Percentiles rank a stretch among this genome's conserved stretches.
These are phyloP conservation scores for Fusarium sarcochroum DNA, from an alignment of 2,329 filamentous ascomycete genomes.

Conservation along the genomic window DNA sequence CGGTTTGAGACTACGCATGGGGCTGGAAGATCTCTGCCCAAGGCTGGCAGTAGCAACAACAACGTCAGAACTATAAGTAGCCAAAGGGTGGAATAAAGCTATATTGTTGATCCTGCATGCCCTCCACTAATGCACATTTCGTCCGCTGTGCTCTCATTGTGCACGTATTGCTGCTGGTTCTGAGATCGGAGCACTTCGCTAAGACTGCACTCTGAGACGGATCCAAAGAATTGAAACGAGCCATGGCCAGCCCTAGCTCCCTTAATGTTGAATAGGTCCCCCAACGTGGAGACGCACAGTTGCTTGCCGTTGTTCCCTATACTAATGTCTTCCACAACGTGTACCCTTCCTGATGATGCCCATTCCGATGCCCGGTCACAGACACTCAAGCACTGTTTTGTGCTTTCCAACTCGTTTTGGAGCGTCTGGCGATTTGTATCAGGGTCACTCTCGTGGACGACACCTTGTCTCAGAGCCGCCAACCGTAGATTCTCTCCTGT, in stretches of 20 bases:
- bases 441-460: neutral
- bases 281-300: conserved; percentile 36
- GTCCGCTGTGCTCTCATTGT: neutral
- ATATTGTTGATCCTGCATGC: neutral
- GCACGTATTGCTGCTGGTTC: conserved; percentile 2
- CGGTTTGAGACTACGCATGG: conserved; percentile 16
- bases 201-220: conserved; percentile 13
- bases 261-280: conserved; percentile 37
- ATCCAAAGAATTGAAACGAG: conserved; percentile 15
- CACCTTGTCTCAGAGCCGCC: neutral
- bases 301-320: conserved; percentile 32
- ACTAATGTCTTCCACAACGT: conserved; percentile 38
- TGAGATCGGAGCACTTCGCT: conserved; percentile 10
- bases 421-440: neutral
- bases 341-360: conserved; percentile 28
- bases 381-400: conserved; percentile 21
- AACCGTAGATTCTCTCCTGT: conserved; percentile 4
- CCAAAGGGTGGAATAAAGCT: conserved; percentile 1
- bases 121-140: neutral
- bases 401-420: conserved; percentile 24
- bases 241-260: conserved; percentile 22
- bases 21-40: conserved; percentile 6
- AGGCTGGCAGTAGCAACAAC: neutral
- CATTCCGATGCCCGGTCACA: conserved; percentile 22
- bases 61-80: neutral